Evolutionary conservation across 2,329 filamentous ascomycete species (phyloP).

Genomic region (Diaporthe australafricana): DNA sequence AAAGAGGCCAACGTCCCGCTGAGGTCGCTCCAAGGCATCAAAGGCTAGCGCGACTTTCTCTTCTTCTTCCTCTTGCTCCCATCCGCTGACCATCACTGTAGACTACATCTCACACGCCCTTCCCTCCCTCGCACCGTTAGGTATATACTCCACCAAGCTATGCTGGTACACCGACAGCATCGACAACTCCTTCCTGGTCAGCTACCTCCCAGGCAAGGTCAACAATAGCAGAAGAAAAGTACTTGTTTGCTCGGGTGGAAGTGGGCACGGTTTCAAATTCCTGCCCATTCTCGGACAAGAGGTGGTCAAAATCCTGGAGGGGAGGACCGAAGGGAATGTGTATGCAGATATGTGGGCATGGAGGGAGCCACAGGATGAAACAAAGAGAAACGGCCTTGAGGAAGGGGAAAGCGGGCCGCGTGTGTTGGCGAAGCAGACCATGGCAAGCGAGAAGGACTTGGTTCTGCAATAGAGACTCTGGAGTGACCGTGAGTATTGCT

Average conservation of each 20-base stretch:
- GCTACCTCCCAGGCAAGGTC: conserved; percentile 9
- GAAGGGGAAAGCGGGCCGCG: conserved; percentile 45
- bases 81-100: neutral
- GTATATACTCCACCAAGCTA: conserved; percentile 29
- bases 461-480: neutral
- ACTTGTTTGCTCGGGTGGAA: neutral
- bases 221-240: neutral
- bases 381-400: conserved; percentile 43
- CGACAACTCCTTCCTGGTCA: conserved; percentile 43
- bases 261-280: conserved; percentile 47
- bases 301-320: conserved; percentile 46
- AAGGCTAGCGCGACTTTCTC: neutral
- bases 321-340: conserved; percentile 40
- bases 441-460: conserved; percentile 44
- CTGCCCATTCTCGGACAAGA: conserved; percentile 46
- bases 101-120: conserved; percentile 25
- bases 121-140: conserved; percentile 29
- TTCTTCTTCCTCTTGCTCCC: too few relatives aligned
- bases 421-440: conserved; percentile 44
- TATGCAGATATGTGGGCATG: conserved; percentile 47
- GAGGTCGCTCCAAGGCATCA: conserved; percentile 8
- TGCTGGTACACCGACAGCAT: conserved; percentile 48
- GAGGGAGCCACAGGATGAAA: conserved; percentile 36
- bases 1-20: conserved; percentile 1
- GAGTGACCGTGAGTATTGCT: too few relatives aligned